These are phyloP conservation scores for Russula emetica DNA, from an alignment of 768 basidiomycete species.

Conservation along the genomic window DNA sequence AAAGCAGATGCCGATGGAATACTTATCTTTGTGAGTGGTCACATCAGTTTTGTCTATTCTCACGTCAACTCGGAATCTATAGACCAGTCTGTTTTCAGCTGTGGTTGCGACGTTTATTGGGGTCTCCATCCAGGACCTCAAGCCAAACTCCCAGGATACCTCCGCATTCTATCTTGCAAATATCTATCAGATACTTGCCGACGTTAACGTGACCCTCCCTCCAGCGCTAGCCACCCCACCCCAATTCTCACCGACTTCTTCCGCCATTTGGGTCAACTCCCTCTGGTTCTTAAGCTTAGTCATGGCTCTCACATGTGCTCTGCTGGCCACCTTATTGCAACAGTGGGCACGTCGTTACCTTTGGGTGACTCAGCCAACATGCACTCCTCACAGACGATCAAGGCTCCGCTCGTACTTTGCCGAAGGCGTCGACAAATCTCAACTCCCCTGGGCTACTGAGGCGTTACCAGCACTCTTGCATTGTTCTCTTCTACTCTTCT, in stretches of 20 bases:
- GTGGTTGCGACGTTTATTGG: conserved; percentile 2
- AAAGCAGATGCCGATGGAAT: conserved; percentile 14
- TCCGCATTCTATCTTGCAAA: conserved; percentile 5
- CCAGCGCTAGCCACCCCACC: neutral
- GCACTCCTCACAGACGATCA: conserved; percentile 7
- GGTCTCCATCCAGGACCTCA: conserved; percentile 10
- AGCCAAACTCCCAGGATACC: conserved; percentile 3
- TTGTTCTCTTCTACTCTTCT: conserved; percentile 13
- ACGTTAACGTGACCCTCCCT: neutral
- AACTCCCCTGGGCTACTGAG: neutral
- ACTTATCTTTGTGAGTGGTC: conserved; percentile 13
- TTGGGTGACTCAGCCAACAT: conserved; percentile 7
- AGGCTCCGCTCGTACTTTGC: conserved; percentile 11
- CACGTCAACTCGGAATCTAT: neutral
- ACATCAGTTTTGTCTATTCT: neutral
- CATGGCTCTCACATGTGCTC: conserved; percentile 8
- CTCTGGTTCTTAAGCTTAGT: conserved; percentile 17
- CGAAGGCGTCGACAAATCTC: conserved; percentile 2
- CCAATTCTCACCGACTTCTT: conserved; percentile 1
- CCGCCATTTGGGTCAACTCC: conserved; percentile 10
- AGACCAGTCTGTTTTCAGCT: conserved; percentile 16
- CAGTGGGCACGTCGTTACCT: conserved; percentile 18
- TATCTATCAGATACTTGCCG: conserved; percentile 9
- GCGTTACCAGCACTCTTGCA: conserved; percentile 7
- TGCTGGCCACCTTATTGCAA: conserved; percentile 19